Conservation (phyloP, 2,329 filamentous ascomycete genomes). For the Sarocladium strictum region DNA sequence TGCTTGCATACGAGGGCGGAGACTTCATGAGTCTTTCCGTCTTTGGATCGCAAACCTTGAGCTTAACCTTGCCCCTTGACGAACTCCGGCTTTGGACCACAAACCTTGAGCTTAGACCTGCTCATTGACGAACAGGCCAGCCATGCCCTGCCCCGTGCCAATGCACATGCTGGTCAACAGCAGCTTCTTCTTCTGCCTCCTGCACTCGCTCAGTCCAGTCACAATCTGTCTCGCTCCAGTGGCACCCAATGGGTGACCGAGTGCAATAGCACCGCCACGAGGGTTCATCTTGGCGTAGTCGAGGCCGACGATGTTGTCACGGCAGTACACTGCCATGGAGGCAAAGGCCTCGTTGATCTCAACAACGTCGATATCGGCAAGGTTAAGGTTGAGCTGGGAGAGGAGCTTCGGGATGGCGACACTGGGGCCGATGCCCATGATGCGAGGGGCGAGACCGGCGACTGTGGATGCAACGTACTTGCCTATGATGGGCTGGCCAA, state of each 20-base stretch:
- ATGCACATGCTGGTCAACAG: constrained; percentile 88
- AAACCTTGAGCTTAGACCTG: constrained; percentile 15
- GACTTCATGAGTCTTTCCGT: no score
- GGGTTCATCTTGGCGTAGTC: constrained; percentile 75
- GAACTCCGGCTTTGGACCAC: no score
- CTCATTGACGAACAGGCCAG: constrained; percentile 60
- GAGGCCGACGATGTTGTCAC: constrained; percentile 64
- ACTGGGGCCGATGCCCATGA: constrained; percentile 91
- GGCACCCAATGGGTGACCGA: constrained; percentile 75
- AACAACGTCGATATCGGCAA: constrained; percentile 81
- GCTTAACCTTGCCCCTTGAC: no score
- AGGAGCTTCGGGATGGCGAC: constrained; percentile 78
- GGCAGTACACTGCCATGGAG: constrained; percentile 94
- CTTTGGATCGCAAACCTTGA: no score
- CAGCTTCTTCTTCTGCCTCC: constrained; percentile 83
- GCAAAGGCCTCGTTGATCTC: constrained; percentile 98
- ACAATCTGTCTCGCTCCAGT: constrained; percentile 80
- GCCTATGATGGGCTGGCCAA: constrained; percentile 85
- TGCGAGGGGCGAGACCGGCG: constrained; percentile 81
- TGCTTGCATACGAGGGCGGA: no score
- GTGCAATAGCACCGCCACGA: constrained; percentile 73
- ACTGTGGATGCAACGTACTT: constrained; percentile 93
- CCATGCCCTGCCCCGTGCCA: constrained; percentile 64
- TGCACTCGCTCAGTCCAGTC: constrained; percentile 79
- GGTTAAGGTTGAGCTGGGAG: constrained; percentile 65